These are phyloP conservation scores for Pseudophaeomoniella oleicola DNA, from an alignment of 2,329 filamentous ascomycete genomes.

Conservation along the genomic window DNA sequence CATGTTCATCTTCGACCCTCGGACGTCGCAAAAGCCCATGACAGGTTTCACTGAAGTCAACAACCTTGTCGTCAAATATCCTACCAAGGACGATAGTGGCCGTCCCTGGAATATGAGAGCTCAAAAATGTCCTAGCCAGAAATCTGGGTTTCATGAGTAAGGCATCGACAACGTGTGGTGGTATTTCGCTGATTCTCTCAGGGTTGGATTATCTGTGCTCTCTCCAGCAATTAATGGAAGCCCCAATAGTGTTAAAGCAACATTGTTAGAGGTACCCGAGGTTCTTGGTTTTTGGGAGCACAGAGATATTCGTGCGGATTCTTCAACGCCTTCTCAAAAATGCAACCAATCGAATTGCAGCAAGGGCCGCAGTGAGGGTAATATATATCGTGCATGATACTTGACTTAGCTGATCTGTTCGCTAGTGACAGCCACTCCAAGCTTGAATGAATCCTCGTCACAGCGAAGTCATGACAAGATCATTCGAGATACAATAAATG, in stretches of 20 bases:
- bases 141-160: not conserved
- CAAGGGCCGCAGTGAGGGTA: too few species aligned
- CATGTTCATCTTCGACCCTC: not conserved
- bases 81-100: conserved; percentile 1
- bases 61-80: not conserved
- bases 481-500: not conserved
- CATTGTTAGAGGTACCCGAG: not conserved
- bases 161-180: not conserved
- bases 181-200: not conserved
- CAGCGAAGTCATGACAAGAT: not conserved
- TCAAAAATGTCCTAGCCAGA: not conserved
- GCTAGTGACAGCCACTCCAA: not conserved
- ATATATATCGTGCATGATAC: too few species aligned
- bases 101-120: not conserved
- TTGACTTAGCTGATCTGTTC: too few species aligned
- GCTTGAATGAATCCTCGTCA: not conserved
- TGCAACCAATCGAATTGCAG: not conserved
- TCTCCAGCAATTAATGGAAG: not conserved
- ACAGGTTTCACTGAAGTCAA: not conserved
- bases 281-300: not conserved
- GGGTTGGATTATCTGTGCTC: not conserved
- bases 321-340: not conserved
- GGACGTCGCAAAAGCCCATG: not conserved
- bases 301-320: not conserved
- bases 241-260: not conserved